Conservation (phyloP, 1,284 basidiomycete species). For the Sporisorium sorghi region DNA sequence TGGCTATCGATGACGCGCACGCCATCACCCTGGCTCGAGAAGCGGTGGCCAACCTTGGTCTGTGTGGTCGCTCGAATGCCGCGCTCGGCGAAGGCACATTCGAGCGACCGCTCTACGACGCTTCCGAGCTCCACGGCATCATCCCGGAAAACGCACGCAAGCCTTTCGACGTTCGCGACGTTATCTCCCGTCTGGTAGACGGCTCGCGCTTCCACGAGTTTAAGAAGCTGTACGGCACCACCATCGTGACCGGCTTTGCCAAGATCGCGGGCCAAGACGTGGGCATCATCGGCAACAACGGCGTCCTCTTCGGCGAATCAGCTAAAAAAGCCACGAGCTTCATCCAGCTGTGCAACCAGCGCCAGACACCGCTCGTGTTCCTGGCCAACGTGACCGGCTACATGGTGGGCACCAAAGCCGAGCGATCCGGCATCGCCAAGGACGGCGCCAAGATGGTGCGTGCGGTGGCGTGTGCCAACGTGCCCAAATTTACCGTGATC, state of each 20-base stretch:
- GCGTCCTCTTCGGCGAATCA: constrained; percentile 91
- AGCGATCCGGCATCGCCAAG: constrained; percentile 93
- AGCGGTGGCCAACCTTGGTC: constrained; percentile 81
- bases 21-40: constrained; percentile 85
- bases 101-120: constrained; percentile 82
- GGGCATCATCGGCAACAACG: constrained; percentile 87
- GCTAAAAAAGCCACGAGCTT: constrained; percentile 94
- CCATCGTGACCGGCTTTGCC: constrained; percentile 82
- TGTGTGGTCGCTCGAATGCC: constrained; percentile 28
- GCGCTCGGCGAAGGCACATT: constrained; percentile 69
- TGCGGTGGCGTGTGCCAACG: constrained; percentile 91
- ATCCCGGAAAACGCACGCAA: constrained; percentile 88
- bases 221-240: constrained; percentile 91
- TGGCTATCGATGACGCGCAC: constrained; percentile 88
- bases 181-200: constrained; percentile 90
- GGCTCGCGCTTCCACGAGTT: constrained; percentile 93
- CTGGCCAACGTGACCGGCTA: constrained; percentile 91
- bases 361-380: constrained; percentile 88
- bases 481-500: constrained; percentile 91
- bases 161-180: constrained; percentile 90
- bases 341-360: constrained; percentile 91
- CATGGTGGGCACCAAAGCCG: constrained; percentile 94
- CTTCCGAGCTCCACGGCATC: constrained; percentile 86
- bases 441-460: constrained; percentile 98
- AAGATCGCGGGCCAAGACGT: constrained; percentile 67